A percentile compares a stretch with the other conserved stretches of the same genome.
Evolutionary conservation across 176 grass and related monocot genomes (phyloP).

Genomic region (Carex pumila): DNA sequence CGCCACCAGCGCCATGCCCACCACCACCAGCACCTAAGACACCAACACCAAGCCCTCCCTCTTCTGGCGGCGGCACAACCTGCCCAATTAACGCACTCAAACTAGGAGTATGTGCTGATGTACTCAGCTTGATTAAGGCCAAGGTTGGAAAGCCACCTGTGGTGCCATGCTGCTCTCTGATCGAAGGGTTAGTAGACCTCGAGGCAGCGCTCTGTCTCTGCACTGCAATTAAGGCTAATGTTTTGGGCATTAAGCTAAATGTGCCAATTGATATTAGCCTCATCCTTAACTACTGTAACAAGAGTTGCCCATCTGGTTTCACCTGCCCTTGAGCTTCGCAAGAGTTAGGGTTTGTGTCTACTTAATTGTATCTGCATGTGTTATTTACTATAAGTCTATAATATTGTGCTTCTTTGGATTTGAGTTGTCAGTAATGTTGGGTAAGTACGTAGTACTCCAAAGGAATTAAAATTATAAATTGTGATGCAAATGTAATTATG

Average conservation of each 20-base stretch:
- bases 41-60: constrained; percentile 4
- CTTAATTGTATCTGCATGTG: neutral
- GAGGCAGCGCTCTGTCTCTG: constrained; percentile 59
- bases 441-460: neutral
- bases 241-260: constrained; percentile 39
- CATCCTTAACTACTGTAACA: constrained; percentile 63
- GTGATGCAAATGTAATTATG: neutral
- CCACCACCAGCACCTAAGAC: neutral
- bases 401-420: neutral
- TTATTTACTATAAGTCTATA: neutral
- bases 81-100: constrained; percentile 46
- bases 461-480: neutral
- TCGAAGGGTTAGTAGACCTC: constrained; percentile 31
- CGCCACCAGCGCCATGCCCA: neutral
- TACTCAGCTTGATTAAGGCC: constrained; percentile 30
- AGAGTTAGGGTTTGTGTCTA: neutral
- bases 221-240: constrained; percentile 45
- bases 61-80: neutral
- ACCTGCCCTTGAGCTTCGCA: constrained; percentile 28
- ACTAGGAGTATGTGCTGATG: constrained; percentile 38
- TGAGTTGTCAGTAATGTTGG: neutral
- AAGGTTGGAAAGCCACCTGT: constrained; percentile 21
- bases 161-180: constrained; percentile 45
- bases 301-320: constrained; percentile 51
- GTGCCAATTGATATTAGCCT: constrained; percentile 32